These are phyloP conservation scores for Lolium multiflorum DNA, from an alignment of 176 grass and related monocot species.

Conservation along the genomic window DNA sequence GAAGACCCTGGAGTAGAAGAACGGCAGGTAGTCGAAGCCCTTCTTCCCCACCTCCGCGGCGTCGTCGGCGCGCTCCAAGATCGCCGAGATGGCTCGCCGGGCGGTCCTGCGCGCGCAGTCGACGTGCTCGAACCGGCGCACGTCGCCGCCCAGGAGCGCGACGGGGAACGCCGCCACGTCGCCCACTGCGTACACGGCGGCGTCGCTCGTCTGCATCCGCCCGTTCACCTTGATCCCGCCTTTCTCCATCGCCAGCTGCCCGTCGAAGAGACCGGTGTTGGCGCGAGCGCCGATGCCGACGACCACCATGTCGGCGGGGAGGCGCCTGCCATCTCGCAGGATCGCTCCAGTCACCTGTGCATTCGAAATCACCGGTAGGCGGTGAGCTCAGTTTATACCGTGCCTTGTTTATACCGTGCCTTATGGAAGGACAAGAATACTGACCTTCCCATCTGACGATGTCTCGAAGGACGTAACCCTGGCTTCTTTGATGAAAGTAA, in stretches of 20 bases:
- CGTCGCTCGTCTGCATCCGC: constrained; percentile 76
- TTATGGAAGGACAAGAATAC: not conserved
- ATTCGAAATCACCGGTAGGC: not conserved
- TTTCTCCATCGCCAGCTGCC: constrained; percentile 61
- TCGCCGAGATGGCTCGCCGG: constrained; percentile 68
- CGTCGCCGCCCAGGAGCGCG: constrained; percentile 55
- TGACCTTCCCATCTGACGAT: constrained; percentile 62
- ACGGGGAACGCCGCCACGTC: constrained; percentile 86
- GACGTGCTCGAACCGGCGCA: constrained; percentile 83
- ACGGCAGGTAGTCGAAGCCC: constrained; percentile 69
- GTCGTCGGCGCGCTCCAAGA: constrained; percentile 45
- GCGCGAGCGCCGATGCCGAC: constrained; percentile 86
- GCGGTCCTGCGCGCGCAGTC: constrained; percentile 84
- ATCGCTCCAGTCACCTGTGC: constrained; percentile 68
- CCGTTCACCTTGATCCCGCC: constrained; percentile 92
- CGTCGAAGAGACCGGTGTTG: constrained; percentile 65
- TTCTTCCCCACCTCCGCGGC: constrained; percentile 33
- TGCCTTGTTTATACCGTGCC: not conserved
- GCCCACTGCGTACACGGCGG: constrained; percentile 84
- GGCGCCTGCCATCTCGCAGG: constrained; percentile 64
- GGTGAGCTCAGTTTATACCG: not conserved
- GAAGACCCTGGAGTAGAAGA: constrained; percentile 94
- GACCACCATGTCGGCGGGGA: constrained; percentile 74
- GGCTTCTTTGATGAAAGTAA: constrained; percentile 72
- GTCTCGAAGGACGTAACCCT: constrained; percentile 67